Base-by-base conservation (phyloP, 495 filamentous ascomycete species). In the Bathelium albidoporum region DNA sequence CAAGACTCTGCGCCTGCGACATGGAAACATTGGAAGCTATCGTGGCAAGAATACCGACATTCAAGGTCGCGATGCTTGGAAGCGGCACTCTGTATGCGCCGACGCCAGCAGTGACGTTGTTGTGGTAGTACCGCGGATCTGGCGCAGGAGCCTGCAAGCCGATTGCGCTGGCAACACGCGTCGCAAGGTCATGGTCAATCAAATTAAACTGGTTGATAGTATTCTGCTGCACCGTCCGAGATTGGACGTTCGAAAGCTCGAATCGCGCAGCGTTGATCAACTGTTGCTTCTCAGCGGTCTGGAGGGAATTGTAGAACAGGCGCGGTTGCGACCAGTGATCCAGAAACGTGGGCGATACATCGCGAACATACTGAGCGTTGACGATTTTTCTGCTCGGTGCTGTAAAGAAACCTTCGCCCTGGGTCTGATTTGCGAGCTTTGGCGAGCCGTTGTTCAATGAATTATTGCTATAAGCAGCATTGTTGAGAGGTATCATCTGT, bases 71-170 rank as follows among this genome's bases (percentile, higher is more conserved):
- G 32, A 90, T 79, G 29, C 78, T 84, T 2, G 80, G 73, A 5
- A 91, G 76, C 2, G 78, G 80, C 34, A 75, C 66, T 65, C 74
- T 76, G 64, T 89, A 87, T 32, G 85, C 82, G 49, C 83, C 82
- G 34, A 93, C 77, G 20, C 80, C 79, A 2, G 69, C 70, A 5
- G 87, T 92, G 10, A 73, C 84, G 76, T 90, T 89, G 70, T 83
- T 73, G 71, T 91, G 83, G 75, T 91, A 91, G 73, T 76, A 92
- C 0, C 72, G 83, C 1, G 78, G 65, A 63, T 90, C 86, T 0
- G 87, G 81, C 1, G 68, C 60, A 1, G 69, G 69, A 7, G 69
- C 66, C 26, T 62, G 61, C 58, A 55, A 24, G 14, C 63, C 63
- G 7, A 65, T 32, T 2, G 59, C 63, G 18, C 18, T 45, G 18